These are phyloP conservation scores for Neurospora discreta DNA, from an alignment of 495 filamentous ascomycete species.

Conservation along the genomic window DNA sequence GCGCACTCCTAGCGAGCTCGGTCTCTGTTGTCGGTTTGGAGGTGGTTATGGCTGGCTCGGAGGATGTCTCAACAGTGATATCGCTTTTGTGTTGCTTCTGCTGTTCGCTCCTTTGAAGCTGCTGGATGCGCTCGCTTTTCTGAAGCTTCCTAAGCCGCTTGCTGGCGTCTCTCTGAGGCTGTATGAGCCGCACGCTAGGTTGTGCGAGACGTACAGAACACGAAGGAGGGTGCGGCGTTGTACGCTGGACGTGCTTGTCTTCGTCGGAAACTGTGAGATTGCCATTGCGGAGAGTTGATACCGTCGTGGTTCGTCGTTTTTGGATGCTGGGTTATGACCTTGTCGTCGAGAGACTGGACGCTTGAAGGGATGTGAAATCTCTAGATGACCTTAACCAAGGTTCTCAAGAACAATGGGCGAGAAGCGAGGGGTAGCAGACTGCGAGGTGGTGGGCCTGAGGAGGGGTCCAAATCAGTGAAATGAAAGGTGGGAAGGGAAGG, in stretches of 20 bases:
- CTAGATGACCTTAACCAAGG: not conserved
- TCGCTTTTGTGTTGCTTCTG: not conserved
- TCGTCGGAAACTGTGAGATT: not conserved
- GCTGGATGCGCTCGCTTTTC: not conserved
- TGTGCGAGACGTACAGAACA: not conserved
- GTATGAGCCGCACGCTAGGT: not conserved
- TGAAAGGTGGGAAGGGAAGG: not conserved
- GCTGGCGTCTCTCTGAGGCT: not conserved
- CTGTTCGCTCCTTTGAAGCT: not conserved
- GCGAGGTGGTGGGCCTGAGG: not conserved
- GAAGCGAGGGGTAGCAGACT: not conserved
- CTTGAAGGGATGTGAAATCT: not conserved
- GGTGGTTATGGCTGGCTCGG: not conserved
- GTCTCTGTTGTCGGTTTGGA: not conserved
- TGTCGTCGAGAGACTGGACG: not conserved
- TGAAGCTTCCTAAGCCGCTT: not conserved
- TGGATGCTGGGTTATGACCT: not conserved
- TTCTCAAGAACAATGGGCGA: not conserved
- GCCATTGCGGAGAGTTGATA: not conserved
- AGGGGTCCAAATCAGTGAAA: not conserved
- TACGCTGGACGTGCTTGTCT: not conserved
- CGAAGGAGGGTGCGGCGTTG: not conserved
- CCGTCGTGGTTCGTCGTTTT: not conserved
- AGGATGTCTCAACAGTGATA: not conserved
- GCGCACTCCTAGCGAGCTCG: not conserved